Percentiles rank a stretch among this genome's conserved stretches.
Evolutionary conservation across 2,329 filamentous ascomycete species (phyloP).

Genomic region (Trichoderma lentiforme): DNA sequence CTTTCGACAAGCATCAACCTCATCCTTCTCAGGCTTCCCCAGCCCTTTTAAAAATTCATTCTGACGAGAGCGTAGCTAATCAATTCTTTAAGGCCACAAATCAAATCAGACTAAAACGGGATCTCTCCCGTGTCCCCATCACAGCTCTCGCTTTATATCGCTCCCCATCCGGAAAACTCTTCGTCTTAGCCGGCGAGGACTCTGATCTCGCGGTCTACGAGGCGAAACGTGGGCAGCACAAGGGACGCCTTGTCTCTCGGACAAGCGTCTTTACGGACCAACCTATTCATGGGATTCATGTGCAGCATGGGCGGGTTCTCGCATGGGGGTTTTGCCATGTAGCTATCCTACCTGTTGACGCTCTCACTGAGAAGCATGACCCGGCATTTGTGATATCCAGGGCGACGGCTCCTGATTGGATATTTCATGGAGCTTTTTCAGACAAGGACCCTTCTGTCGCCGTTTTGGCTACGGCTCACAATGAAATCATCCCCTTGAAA

Average conservation of each 20-base stretch:
- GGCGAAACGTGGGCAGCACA: slow-evolving; percentile 28
- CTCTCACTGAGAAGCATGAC: slow-evolving; percentile 17
- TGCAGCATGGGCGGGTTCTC: slow-evolving; percentile 43
- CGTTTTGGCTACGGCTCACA: slow-evolving; percentile 79
- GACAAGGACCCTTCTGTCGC: slow-evolving; percentile 42
- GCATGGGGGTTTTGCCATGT: slow-evolving; percentile 69
- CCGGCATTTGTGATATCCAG: slow-evolving; percentile 32
- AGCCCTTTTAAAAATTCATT: neutral
- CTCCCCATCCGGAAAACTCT: slow-evolving; percentile 29
- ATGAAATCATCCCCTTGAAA: slow-evolving; percentile 63
- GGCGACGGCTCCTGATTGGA: slow-evolving; percentile 66
- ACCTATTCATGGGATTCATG: slow-evolving; percentile 68
- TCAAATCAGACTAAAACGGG: slow-evolving; percentile 28
- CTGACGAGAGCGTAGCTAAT: neutral
- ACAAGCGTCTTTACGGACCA: slow-evolving; percentile 62
- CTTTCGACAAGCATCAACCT: neutral
- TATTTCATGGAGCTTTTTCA: slow-evolving; percentile 63
- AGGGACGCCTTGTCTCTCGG: slow-evolving; percentile 37
- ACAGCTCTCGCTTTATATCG: slow-evolving; percentile 57
- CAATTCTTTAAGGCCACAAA: neutral
- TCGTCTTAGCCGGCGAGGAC: slow-evolving; percentile 60
- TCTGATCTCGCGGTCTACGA: slow-evolving; percentile 55
- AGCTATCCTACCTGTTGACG: slow-evolving; percentile 35
- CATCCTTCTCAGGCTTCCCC: neutral
- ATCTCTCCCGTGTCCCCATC: slow-evolving; percentile 51